Evolutionary conservation across 2,329 filamentous ascomycete species (phyloP).

Genomic region (Blastomyces parvus): DNA sequence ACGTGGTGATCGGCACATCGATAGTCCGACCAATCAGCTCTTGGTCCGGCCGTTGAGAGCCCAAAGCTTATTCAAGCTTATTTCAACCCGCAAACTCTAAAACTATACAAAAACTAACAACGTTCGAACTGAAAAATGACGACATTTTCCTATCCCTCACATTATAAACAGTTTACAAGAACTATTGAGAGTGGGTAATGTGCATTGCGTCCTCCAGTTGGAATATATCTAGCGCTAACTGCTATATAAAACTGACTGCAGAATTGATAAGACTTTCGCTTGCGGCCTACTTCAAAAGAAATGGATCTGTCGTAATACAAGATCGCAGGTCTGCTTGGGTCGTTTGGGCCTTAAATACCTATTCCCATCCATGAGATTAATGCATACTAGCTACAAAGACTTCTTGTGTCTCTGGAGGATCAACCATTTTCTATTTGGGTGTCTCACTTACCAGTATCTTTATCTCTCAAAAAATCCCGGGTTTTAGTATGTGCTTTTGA

Average conservation of each 20-base stretch:
- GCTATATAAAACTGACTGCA: not conserved
- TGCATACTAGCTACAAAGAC: not conserved
- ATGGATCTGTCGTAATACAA: too few relatives aligned
- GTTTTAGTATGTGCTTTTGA: too few relatives aligned
- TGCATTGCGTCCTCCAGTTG: not conserved
- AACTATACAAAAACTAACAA: not conserved
- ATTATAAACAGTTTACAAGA: not conserved
- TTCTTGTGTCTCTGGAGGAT: too few relatives aligned
- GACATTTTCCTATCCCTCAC: not conserved
- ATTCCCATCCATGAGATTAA: not conserved
- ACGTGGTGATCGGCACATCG: not conserved
- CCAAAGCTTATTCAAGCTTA: slow-evolving; percentile 1
- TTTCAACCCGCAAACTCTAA: not conserved
- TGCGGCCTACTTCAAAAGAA: too few relatives aligned
- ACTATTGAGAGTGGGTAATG: not conserved
- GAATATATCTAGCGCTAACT: not conserved
- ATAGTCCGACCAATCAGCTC: not conserved
- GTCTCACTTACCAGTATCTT: too few relatives aligned
- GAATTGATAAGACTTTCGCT: not conserved
- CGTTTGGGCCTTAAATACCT: not conserved
- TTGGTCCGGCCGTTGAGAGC: not conserved
- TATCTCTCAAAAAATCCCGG: too few relatives aligned
- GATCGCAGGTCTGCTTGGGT: not conserved
- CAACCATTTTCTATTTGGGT: too few relatives aligned
- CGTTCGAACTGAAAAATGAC: not conserved